These are phyloP conservation scores for Dryas integrifolia DNA, from an alignment of 331 rosid genomes.

Conservation along the genomic window DNA sequence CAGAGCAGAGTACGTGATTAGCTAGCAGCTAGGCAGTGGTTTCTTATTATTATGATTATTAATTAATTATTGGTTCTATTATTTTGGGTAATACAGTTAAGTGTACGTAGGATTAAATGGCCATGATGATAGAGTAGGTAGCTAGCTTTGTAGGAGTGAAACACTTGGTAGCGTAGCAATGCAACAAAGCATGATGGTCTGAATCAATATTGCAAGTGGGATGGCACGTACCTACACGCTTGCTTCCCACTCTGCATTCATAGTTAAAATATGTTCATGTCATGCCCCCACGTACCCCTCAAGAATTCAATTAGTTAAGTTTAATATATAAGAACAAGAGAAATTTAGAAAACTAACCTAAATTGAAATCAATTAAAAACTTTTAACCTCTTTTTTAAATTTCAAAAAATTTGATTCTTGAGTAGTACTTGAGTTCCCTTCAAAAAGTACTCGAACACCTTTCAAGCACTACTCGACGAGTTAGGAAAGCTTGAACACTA, in stretches of 20 bases:
- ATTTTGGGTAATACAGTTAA: not conserved
- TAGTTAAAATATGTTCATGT: too few relatives aligned
- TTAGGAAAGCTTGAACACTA: too few relatives aligned
- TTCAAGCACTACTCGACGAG: too few relatives aligned
- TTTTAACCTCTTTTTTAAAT: too few relatives aligned
- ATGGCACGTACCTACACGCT: conserved; percentile 42
- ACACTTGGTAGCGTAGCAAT: conserved; percentile 39
- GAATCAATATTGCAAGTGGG: conserved; percentile 12
- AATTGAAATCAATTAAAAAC: too few relatives aligned
- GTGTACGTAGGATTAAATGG: not conserved
- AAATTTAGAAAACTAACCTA: too few relatives aligned
- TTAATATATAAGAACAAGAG: too few relatives aligned
- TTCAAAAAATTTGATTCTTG: too few relatives aligned
- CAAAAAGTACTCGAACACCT: too few relatives aligned
- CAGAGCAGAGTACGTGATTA: not conserved
- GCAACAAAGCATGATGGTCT: conserved; percentile 33
- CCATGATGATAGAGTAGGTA: not conserved
- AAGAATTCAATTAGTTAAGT: too few relatives aligned
- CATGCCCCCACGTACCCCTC: too few relatives aligned
- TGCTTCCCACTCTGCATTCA: conserved; percentile 28
- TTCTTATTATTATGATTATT: not conserved
- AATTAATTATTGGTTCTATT: not conserved
- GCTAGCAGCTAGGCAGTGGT: not conserved
- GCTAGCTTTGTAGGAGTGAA: not conserved
- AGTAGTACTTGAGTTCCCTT: too few relatives aligned